phyloP scores from a whole-genome alignment of 2,329 filamentous ascomycete species.

The Teratosphaeria destructans region DNA sequence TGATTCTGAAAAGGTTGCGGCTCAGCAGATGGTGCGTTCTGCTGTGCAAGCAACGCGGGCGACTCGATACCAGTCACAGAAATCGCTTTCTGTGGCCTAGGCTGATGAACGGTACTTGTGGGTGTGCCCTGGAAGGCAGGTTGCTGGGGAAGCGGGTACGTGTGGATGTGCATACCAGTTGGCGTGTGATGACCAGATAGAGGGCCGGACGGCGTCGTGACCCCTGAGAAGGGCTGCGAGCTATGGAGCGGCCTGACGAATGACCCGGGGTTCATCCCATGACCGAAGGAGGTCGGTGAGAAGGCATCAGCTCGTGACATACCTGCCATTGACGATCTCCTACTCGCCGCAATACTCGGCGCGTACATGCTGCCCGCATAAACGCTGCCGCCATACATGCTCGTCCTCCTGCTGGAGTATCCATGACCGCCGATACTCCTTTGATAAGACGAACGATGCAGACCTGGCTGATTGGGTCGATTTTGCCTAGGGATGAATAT shows the following conservation, averaged over 20 bases:
- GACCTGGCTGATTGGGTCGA: constrained; percentile 70
- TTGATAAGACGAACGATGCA: constrained; percentile 44
- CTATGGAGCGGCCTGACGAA: constrained; percentile 74
- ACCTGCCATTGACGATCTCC: constrained; percentile 69
- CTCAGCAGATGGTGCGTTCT: constrained; percentile 28
- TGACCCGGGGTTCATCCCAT: constrained; percentile 34
- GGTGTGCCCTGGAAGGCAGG: constrained; percentile 51
- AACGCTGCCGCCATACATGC: constrained; percentile 66
- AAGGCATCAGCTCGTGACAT: constrained; percentile 61
- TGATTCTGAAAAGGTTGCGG: constrained; percentile 92
- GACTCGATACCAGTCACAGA: constrained; percentile 89
- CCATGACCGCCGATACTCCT: constrained; percentile 58
- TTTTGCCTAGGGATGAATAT: constrained; percentile 94
- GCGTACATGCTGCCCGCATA: constrained; percentile 81
- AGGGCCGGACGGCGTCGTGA: constrained; percentile 22
- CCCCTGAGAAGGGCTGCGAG: constrained; percentile 27
- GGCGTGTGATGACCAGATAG: constrained; percentile 28
- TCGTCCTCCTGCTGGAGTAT: constrained; percentile 67
- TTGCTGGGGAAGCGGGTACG: constrained; percentile 45
- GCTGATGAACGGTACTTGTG: constrained; percentile 76
- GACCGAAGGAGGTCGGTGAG: constrained; percentile 64
- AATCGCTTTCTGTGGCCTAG: constrained; percentile 85
- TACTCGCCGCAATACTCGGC: constrained; percentile 77
- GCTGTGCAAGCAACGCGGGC: constrained; percentile 53
- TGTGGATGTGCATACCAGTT: constrained; percentile 43